Evolutionary conservation across 2,329 filamentous ascomycete species (phyloP), one percentile per base, ranked within the genome.

Genomic region (Monosporascus sp.): DNA sequence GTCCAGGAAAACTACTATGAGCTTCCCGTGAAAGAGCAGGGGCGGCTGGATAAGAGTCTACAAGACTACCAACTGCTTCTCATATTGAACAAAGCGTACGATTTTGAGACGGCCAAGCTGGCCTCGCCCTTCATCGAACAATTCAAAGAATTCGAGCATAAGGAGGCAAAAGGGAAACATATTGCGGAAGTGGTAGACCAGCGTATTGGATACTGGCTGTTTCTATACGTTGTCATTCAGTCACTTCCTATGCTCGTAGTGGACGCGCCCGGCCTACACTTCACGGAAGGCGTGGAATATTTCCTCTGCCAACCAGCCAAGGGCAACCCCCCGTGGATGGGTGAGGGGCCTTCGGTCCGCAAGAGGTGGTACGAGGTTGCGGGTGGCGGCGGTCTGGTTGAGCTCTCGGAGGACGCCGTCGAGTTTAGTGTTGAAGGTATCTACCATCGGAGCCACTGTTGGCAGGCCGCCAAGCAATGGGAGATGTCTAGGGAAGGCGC

Each of bases 1-100:
- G 78, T 91, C 19, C 78, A 86, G 52, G 78, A 82, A 41, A 87
- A 84, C 44, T 88, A 83, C 65, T 72, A 80, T 56, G 78, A 78
- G 1, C 76, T 90, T 35, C 80, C 89, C 20, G 68, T 81, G 1
- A 93, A 91, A 71, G 88, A 91, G 62, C 88, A 93, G 66, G 74
- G 79, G 37, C 91, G 89, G 66, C 80, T 89, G 52, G 81, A 85
- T 55, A 81, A 79, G 72, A 88, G 84, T 63, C 74, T 97, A 53
- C 89, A 91, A 68, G 84, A 88, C 50, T 83, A 93, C 54, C 91
- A 97, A 64, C 78, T 92, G 44, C 82, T 84, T 17, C 80, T 87
- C 20, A 79, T 96, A 37, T 73, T 97, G n/a, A 85, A 87, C 65
- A 86, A 86, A 56, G 87, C 88, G 0, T 92, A 92, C 72, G 96